A percentile compares a stretch with the other conserved stretches of the same genome.
These are phyloP conservation scores for Colletotrichum camelliae DNA, from an alignment of 2,329 filamentous ascomycete genomes.

Conservation along the genomic window DNA sequence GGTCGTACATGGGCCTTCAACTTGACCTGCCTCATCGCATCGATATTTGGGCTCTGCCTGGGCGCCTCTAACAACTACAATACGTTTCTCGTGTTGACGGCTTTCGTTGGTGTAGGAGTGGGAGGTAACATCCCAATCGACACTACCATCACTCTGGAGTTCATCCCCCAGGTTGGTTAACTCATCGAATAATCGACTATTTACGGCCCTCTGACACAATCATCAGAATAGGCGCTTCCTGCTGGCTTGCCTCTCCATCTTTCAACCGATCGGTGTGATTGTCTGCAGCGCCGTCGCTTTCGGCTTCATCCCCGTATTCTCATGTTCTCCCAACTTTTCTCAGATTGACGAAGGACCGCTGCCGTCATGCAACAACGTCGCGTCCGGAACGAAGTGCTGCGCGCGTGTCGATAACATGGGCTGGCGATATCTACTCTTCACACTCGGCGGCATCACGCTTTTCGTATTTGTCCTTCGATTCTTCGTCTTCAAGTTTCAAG, in stretches of 20 bases:
- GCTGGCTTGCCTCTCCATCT: conserved; percentile 57
- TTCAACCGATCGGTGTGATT: conserved; percentile 61
- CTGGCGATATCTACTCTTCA: conserved; percentile 63
- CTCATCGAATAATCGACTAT: rapidly evolving
- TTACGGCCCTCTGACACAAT: not conserved
- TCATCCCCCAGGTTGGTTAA: conserved; percentile 48
- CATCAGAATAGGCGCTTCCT: conserved; percentile 50
- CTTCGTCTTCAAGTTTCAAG: conserved; percentile 59
- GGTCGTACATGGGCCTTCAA: conserved; percentile 63
- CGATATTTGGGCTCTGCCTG: conserved; percentile 57
- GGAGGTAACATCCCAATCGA: conserved; percentile 62
- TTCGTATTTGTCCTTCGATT: conserved; percentile 62
- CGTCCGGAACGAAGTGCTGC: conserved; percentile 32
- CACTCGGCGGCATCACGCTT: conserved; percentile 59
- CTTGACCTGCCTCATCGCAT: conserved; percentile 59
- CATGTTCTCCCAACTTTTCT: conserved; percentile 56
- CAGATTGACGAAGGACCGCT: conserved; percentile 40
- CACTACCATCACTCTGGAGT: conserved; percentile 60
- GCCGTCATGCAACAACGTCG: conserved; percentile 45
- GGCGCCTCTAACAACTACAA: conserved; percentile 54
- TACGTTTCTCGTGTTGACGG: conserved; percentile 57
- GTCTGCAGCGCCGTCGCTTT: conserved; percentile 56
- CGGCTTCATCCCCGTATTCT: conserved; percentile 55
- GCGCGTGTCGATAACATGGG: conserved; percentile 55
- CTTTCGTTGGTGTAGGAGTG: conserved; percentile 58